Conservation (phyloP, 2,329 filamentous ascomycete species). For the Cadophora malorum region DNA sequence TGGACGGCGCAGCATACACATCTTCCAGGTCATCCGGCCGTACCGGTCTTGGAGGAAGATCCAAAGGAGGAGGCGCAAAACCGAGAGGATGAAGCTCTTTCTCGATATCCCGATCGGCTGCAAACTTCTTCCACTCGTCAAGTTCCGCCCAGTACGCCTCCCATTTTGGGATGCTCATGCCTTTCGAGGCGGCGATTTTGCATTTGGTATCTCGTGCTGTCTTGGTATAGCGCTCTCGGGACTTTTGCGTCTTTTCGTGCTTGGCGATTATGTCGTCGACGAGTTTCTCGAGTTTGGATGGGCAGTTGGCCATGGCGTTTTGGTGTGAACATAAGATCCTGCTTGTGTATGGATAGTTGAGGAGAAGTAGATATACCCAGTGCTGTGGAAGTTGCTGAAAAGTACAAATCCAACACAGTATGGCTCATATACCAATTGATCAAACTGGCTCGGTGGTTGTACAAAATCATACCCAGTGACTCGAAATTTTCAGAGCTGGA, state of each 20-base stretch:
- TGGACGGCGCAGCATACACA: neutral
- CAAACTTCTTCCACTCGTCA: slow-evolving; percentile 20
- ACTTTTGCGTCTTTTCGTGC: slow-evolving; percentile 10
- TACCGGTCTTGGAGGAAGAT: neutral
- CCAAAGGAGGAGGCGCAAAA: slow-evolving; percentile 15
- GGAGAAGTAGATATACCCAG: slow-evolving; percentile 4
- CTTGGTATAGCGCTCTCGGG: slow-evolving; percentile 7
- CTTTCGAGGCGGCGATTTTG: slow-evolving; percentile 8
- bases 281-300: slow-evolving; percentile 1
- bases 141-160: slow-evolving; percentile 18
- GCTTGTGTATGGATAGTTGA: neutral
- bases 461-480: neutral
- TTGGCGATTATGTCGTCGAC: slow-evolving; percentile 14
- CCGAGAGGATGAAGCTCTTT: slow-evolving; percentile 17
- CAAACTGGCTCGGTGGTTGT: neutral
- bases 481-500: neutral
- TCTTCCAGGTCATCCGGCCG: slow-evolving; percentile 13
- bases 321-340: neutral
- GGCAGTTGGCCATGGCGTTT: slow-evolving; percentile 3
- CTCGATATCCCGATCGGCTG: slow-evolving; percentile 9
- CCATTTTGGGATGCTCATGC: slow-evolving; percentile 3
- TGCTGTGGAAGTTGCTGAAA: slow-evolving; percentile 8
- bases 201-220: slow-evolving; percentile 11
- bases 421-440: neutral
- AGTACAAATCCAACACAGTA: neutral